phyloP scores from a whole-genome alignment of 805 yeast genomes.

The Schizosaccharomyces japonicus region DNA sequence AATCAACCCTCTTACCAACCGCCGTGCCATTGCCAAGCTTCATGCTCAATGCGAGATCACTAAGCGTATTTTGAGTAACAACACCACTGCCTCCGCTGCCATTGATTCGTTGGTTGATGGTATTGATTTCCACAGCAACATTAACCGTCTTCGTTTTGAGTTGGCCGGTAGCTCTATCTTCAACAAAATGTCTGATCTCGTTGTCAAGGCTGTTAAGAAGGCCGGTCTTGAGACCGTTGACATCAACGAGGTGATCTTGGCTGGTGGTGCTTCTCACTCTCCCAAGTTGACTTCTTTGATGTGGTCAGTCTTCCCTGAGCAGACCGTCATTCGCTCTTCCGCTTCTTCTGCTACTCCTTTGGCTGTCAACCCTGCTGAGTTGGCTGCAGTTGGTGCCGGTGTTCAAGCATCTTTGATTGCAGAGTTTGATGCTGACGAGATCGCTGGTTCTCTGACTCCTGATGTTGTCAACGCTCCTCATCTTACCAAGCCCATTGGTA shows the following conservation, averaged over 20 bases:
- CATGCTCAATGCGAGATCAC: conserved; percentile 59
- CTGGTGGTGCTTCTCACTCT: conserved; percentile 80
- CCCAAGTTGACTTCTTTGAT: conserved; percentile 72
- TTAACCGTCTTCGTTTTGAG: conserved; percentile 87
- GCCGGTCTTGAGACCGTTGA: conserved; percentile 70
- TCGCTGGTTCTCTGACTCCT: conserved; percentile 49
- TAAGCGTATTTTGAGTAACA: conserved; percentile 79
- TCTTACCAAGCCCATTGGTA: conserved; percentile 59
- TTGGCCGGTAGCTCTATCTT: conserved; percentile 60
- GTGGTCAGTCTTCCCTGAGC: conserved; percentile 55
- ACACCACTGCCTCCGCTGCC: conserved; percentile 69
- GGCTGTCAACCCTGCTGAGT: conserved; percentile 51
- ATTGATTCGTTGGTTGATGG: conserved; percentile 90
- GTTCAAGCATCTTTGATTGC: conserved; percentile 70
- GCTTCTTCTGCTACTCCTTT: conserved; percentile 46
- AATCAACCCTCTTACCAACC: conserved; percentile 54
- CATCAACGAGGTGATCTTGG: conserved; percentile 72
- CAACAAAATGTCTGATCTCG: conserved; percentile 50
- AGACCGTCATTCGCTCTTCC: conserved; percentile 55
- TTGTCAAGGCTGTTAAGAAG: conserved; percentile 48
- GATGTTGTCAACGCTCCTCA: conserved; percentile 76
- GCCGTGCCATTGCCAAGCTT: conserved; percentile 73
- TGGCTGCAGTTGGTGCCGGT: conserved; percentile 84
- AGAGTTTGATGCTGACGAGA: conserved; percentile 46
- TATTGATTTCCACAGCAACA: conserved; percentile 70